Base-by-base conservation (phyloP, 805 yeast genomes). In the Allodekkera sacchari region DNA sequence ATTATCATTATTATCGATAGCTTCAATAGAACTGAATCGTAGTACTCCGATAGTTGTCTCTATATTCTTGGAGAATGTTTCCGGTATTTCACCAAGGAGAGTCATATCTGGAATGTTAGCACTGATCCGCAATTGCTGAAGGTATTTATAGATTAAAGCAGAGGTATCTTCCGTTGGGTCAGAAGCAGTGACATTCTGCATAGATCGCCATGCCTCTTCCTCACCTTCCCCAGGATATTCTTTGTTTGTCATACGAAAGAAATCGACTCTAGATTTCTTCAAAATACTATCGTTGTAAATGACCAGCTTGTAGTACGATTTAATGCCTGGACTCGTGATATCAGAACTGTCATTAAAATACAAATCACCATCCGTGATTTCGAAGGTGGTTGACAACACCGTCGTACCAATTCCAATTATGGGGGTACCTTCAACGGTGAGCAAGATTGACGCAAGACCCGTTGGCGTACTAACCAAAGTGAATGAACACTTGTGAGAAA, bases 51-150 rank as follows among this genome's bases (percentile, higher is more conserved):
- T 22, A 24, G 42, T 27, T 6, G 46, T 33, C 14, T 46, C 46
- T 2, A 49, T n/a, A 8, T 33, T 38, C 6, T 33, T 15, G 4
- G 47, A 37, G 24, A 23, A 41, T 1, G 18, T 28, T 3, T 17
- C 24, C 1, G 47, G 47, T 3, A 41, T 22, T 20, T 39, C 40
- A 3, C 42, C 42, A 2, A 36, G 23, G 9, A 39, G 35, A 7
- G 48, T 41, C 22, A 50, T 26, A 16, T 38, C 39, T n/a, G 54
- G 55, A n/a, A 45, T 41, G 23, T 49, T 45, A 12, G 41, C 29
- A 33, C 55, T 48, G 5, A 12, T 20, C 18, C 34, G 28, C 20
- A 49, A 28, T 6, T 30, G 9, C 7, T 39, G 37, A 2, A 38
- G 25, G 30, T 46, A 49, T 11, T 36, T 31, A 12, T 18, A 21